Evolutionary conservation across 208 protist genomes (phyloP).

Genomic region (Trypanosoma boissoni): DNA sequence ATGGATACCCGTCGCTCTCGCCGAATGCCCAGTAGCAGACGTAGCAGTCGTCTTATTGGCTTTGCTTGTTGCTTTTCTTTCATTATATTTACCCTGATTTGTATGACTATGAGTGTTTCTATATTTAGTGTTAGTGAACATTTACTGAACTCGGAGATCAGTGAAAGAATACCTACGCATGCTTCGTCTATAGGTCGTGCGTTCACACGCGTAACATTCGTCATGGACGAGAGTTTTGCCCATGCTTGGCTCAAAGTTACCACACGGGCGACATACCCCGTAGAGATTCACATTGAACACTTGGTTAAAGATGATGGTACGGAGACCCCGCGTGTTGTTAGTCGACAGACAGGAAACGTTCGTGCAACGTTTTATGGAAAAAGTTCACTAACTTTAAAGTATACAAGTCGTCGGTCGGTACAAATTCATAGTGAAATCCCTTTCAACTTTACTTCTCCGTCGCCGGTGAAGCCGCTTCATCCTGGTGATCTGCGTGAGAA

Average conservation of each 20-base stretch:
- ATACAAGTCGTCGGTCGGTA: slow-evolving; percentile 26
- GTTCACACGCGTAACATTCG: slow-evolving; percentile 20
- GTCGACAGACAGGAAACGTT: not conserved
- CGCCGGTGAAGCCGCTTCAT: too few relatives aligned
- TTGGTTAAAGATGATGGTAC: not conserved
- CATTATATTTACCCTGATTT: too few relatives aligned
- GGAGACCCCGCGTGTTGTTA: not conserved
- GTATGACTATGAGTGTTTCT: too few relatives aligned
- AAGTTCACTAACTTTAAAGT: slow-evolving; percentile 22
- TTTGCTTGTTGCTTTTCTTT: too few relatives aligned
- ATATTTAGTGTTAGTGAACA: too few relatives aligned
- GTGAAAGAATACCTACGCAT: not conserved
- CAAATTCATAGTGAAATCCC: slow-evolving; percentile 13
- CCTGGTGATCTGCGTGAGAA: not conserved
- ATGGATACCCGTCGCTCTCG: too few relatives aligned
- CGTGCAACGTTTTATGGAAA: slow-evolving; percentile 29
- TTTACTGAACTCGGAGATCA: too few relatives aligned
- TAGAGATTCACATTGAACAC: slow-evolving; percentile 12
- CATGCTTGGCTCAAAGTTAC: slow-evolving; percentile 15
- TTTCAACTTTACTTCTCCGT: slow-evolving; percentile 6
- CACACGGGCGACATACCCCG: slow-evolving; percentile 4
- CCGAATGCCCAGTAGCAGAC: too few relatives aligned
- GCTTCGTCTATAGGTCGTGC: not conserved
- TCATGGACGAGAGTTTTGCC: slow-evolving; percentile 13
- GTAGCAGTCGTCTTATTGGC: too few relatives aligned